Evolutionary conservation across 1,139 yeast genomes (phyloP), one percentile per base, ranked within the genome.

Genomic region (Blastobotrys niveus): DNA sequence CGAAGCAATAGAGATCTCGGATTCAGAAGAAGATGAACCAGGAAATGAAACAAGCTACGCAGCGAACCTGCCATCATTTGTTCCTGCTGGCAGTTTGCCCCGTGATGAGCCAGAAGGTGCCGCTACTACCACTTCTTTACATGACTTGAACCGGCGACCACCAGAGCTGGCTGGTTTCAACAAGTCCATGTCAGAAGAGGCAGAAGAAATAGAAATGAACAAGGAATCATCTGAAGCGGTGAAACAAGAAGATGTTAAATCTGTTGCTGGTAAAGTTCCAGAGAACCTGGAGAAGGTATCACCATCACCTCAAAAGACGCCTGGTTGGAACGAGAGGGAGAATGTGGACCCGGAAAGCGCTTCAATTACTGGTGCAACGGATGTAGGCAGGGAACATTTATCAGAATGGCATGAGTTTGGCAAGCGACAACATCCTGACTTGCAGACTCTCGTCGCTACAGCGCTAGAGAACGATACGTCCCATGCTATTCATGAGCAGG

Each of bases 131-230:
- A 33, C 29, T 12, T 29, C 39, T n/a, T 10, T 36, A 25, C 21
- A 36, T 26, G 34, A 41, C 15, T 24, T 41, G 17, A 40, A 41
- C 20, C 17, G 24, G 22, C 34, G 44, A 6, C 44, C 44, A 9
- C 39, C 44, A 3, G 44, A 41, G 24, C 35, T 41, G 17, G 20
- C 27, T n/a, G 34, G 20, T 2, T 34, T 25, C 24, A 40, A 40
- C 32, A 17, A 25, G 31, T 18, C 40, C 12, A 12, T 21, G 8
- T 19, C 22, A 8, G 34, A 12, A 6, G n/a, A 27, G 14, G 30
- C 9, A 12, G 14, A 5, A 5, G 5, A 27, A 27, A 6, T 5
- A 27, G 30, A 31, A 27, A 21, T 34, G 26, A 14, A 22, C 5
- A 19, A 21, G 38, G 17, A n/a, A 34, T 15, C 15, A 19, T 10